Percentiles rank a stretch among this genome's conserved stretches.
Evolutionary conservation across 371 early-diverging fungal species (phyloP).

Genomic region (Sporodiniella umbellata): DNA sequence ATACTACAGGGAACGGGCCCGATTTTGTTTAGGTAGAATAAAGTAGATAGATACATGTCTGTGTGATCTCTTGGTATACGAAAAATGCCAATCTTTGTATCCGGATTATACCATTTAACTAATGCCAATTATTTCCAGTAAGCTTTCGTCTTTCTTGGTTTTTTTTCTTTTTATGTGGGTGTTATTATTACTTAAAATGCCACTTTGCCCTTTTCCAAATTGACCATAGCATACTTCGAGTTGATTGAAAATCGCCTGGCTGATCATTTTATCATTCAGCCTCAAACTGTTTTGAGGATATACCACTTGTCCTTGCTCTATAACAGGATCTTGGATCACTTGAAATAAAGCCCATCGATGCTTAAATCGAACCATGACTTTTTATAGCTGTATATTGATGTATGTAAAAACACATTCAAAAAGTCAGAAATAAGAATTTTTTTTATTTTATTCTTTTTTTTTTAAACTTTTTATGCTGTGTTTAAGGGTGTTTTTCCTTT

Average conservation of each 20-base stretch:
- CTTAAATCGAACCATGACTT: conserved; percentile 42
- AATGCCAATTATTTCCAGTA: no score
- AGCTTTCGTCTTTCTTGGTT: not conserved
- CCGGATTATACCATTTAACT: conserved; percentile 46
- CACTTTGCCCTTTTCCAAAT: conserved; percentile 34
- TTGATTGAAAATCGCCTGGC: conserved; percentile 22
- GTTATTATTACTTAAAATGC: conserved; percentile 16
- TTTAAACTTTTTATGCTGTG: not conserved
- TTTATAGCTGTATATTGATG: not conserved
- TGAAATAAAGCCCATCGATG: conserved; percentile 47
- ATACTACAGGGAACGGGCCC: conserved; percentile 27
- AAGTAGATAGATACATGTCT: conserved; percentile 28
- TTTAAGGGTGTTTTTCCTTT: not conserved
- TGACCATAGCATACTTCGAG: conserved; percentile 32
- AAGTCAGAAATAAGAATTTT: not conserved
- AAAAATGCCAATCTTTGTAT: conserved; percentile 36
- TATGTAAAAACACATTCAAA: no score
- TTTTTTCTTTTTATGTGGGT: not conserved
- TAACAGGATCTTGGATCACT: conserved; percentile 34
- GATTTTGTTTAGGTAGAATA: conserved; percentile 42
- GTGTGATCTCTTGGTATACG: conserved; percentile 36
- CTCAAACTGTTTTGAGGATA: conserved; percentile 22
- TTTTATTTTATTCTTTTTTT: not conserved
- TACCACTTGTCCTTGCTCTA: conserved; percentile 22
- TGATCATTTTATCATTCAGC: conserved; percentile 16